These are phyloP conservation scores for Daldinia childiae DNA, from an alignment of 495 filamentous ascomycete genomes.

Conservation along the genomic window DNA sequence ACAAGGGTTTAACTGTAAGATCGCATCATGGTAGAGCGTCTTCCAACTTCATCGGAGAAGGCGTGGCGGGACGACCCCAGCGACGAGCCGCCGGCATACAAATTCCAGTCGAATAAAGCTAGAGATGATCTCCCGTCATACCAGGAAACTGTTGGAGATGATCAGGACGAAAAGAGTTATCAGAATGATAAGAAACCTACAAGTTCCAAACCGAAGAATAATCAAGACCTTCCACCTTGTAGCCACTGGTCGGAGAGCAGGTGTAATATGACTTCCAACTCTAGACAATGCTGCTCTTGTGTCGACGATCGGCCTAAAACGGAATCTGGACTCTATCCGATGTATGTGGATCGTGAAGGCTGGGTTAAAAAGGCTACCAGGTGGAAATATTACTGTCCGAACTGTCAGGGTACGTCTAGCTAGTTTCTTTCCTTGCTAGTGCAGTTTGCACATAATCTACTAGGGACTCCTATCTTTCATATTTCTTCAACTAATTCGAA, in stretches of 20 bases:
- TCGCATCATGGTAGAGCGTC: conserved; percentile 1
- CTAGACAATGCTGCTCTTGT: conserved; percentile 27
- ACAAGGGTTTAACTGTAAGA: neutral
- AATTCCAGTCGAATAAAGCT: neutral
- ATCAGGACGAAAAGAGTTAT: neutral
- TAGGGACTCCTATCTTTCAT: neutral
- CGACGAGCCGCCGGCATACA: conserved; percentile 4
- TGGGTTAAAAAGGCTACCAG: conserved; percentile 28
- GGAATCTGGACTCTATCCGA: conserved; percentile 24
- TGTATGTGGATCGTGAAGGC: conserved; percentile 24
- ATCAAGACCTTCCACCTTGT: conserved; percentile 17
- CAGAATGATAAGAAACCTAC: neutral
- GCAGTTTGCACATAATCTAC: too few relatives aligned
- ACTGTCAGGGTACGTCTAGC: conserved; percentile 16
- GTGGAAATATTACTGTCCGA: conserved; percentile 33
- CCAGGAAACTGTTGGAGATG: neutral
- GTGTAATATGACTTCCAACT: conserved; percentile 7
- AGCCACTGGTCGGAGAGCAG: conserved; percentile 27
- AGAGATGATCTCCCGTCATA: conserved; percentile 8
- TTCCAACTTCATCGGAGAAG: conserved; percentile 1
- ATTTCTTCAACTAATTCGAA: neutral
- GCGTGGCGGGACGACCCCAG: neutral
- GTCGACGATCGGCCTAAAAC: conserved; percentile 18
- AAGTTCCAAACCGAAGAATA: neutral
- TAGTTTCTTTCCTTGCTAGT: neutral